Conservation (phyloP, 1,284 basidiomycete species). For the Ceratobasidium sp. region DNA sequence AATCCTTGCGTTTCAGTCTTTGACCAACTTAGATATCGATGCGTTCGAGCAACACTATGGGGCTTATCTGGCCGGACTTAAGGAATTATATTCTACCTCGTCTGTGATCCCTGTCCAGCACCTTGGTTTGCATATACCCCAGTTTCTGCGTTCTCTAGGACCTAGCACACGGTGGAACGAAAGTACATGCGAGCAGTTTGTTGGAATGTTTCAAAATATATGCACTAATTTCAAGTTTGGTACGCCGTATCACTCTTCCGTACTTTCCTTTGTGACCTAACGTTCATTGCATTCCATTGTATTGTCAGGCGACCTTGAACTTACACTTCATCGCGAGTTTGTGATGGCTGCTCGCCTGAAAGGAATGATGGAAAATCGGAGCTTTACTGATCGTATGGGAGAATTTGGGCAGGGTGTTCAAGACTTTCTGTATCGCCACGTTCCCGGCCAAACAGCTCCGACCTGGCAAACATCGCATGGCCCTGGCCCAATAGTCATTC, state of each 20-base stretch:
- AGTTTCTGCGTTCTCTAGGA: conserved; percentile 27
- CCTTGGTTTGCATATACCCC: conserved; percentile 29
- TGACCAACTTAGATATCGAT: background rate
- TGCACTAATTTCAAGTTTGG: conserved; percentile 28
- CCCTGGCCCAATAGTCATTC: background rate
- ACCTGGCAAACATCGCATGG: background rate
- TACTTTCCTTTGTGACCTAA: background rate
- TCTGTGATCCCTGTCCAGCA: conserved; percentile 27
- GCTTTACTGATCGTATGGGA: background rate
- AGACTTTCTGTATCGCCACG: background rate
- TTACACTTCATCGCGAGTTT: conserved; percentile 20
- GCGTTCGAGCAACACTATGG: conserved; percentile 2
- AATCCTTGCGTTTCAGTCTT: conserved; percentile 19
- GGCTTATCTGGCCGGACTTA: conserved; percentile 1
- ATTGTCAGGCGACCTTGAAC: conserved; percentile 21
- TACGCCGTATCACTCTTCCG: conserved; percentile 10
- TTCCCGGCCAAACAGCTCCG: background rate
- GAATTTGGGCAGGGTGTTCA: background rate
- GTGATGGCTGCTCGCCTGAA: background rate
- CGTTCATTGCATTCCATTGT: background rate
- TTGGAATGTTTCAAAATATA: conserved; percentile 32
- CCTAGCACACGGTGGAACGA: conserved; percentile 19
- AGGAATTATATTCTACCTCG: conserved; percentile 20
- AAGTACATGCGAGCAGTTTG: conserved; percentile 37
- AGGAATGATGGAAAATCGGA: background rate